A percentile compares a stretch with the other conserved stretches of the same genome.
Conservation (phyloP, 2,329 filamentous ascomycete species). For the Cyanodermella asteris region DNA sequence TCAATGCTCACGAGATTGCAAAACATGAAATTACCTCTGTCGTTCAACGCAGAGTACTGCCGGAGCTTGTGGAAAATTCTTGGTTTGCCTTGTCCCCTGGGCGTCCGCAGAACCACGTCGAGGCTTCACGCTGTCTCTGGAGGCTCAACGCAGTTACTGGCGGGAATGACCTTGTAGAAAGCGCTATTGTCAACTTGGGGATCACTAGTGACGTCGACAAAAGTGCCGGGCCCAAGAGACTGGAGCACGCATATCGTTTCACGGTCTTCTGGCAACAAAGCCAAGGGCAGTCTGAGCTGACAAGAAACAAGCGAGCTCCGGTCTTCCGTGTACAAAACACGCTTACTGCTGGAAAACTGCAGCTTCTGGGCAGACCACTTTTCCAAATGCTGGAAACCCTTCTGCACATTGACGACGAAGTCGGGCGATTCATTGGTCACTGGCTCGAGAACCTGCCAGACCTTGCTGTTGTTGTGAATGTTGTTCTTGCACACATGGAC, state of each 20-base stretch:
- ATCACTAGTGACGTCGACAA: constrained; percentile 29
- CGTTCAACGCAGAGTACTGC: too few relatives aligned
- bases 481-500: too few relatives aligned
- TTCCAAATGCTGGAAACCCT: constrained; percentile 65
- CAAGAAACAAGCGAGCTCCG: too few relatives aligned
- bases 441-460: constrained; percentile 62
- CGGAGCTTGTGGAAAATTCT: constrained; percentile 45
- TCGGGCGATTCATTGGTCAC: constrained; percentile 53
- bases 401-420: constrained; percentile 46
- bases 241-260: constrained; percentile 51
- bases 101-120: constrained; percentile 82
- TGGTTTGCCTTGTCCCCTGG: constrained; percentile 68
- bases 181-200: constrained; percentile 50
- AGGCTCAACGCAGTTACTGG: constrained; percentile 54
- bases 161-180: constrained; percentile 54
- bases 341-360: too few relatives aligned
- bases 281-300: constrained; percentile 15
- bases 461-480: too few relatives aligned
- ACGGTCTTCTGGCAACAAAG: constrained; percentile 62
- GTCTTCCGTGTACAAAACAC: too few relatives aligned
- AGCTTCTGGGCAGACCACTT: constrained; percentile 61
- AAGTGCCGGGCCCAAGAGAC: too few relatives aligned
- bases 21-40: too few relatives aligned
- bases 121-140: constrained; percentile 72
- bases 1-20: too few relatives aligned